A percentile compares a stretch with the other conserved stretches of the same genome.
phyloP scores from a whole-genome alignment of 768 basidiomycete species.

The Chalciporus sphaerocephalus region DNA sequence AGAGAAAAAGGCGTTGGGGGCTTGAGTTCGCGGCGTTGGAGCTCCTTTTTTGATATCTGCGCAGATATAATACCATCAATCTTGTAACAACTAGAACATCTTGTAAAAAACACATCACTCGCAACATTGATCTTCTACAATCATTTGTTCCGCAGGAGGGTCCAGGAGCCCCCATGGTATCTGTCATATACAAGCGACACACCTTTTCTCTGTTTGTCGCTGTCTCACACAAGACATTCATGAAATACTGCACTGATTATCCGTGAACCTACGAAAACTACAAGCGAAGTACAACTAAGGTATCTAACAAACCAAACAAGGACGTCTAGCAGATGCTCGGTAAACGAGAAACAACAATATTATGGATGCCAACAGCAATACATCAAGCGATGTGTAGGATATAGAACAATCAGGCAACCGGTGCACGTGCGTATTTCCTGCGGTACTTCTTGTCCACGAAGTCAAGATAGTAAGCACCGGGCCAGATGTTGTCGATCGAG shows the following conservation, averaged over 20 bases:
- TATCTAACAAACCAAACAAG: slow-evolving; percentile 4
- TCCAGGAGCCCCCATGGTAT: too few relatives aligned
- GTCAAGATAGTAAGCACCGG: slow-evolving; percentile 89
- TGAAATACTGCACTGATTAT: background rate
- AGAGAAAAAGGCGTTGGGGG: background rate
- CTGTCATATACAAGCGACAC: too few relatives aligned
- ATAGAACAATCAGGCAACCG: slow-evolving; percentile 21
- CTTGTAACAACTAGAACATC: too few relatives aligned
- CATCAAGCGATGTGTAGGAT: slow-evolving; percentile 2
- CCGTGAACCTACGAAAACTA: slow-evolving; percentile 9
- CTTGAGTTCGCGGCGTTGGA: background rate
- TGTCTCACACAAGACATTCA: slow-evolving; percentile 1
- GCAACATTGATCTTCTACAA: too few relatives aligned
- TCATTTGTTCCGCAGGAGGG: too few relatives aligned
- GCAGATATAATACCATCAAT: too few relatives aligned
- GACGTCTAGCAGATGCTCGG: slow-evolving; percentile 13
- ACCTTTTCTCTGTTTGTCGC: too few relatives aligned
- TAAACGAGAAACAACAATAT: background rate
- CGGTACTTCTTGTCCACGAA: slow-evolving; percentile 88
- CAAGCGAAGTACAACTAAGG: slow-evolving; percentile 8
- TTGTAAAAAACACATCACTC: too few relatives aligned
- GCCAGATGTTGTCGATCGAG: slow-evolving; percentile 88
- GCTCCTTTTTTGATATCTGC: too few relatives aligned
- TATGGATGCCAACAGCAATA: background rate
- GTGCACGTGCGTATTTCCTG: slow-evolving; percentile 69